These are phyloP conservation scores for Eucommia ulmoides DNA, from an alignment of 257 asterid species.

Conservation along the genomic window DNA sequence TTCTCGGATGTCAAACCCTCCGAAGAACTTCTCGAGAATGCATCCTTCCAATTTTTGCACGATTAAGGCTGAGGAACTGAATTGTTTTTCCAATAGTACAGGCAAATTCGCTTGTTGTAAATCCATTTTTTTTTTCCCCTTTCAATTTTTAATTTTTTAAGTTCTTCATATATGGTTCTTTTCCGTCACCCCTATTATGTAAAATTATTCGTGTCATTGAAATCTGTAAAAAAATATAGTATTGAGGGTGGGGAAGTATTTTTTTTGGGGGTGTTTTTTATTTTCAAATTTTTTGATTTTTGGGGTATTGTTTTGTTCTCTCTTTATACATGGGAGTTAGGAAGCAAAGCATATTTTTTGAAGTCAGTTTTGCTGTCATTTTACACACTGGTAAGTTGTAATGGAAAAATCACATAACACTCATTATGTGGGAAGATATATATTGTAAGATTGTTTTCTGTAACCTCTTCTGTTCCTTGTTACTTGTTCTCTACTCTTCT, in stretches of 20 bases:
- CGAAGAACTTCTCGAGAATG: constrained; percentile 54
- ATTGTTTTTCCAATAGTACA: constrained; percentile 2
- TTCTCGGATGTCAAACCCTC: constrained; percentile 82
- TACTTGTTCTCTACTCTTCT: not conserved
- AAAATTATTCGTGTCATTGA: constrained; percentile 16
- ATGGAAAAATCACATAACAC: not conserved
- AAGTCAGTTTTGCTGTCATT: not conserved
- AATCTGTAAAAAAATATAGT: constrained; percentile 7
- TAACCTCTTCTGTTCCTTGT: not conserved
- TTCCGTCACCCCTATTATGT: constrained; percentile 8
- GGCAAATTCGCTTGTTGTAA: constrained; percentile 29
- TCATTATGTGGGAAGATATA: not conserved
- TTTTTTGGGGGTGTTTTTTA: no score
- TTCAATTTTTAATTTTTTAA: constrained; percentile 12
- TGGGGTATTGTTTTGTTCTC: not conserved
- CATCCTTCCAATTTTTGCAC: constrained; percentile 78
- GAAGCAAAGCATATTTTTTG: constrained; percentile 2
- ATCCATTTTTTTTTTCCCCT: constrained; percentile 22
- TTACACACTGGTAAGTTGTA: not conserved
- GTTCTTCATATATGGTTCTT: constrained; percentile 5
- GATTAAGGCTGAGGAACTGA: constrained; percentile 36
- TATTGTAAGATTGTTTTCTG: not conserved
- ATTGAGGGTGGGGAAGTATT: constrained; percentile 4
- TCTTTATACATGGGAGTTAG: constrained; percentile 11
- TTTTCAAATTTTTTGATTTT: not conserved